Percentiles rank a stretch among this genome's conserved stretches.
phyloP scores from a whole-genome alignment of 23 red algal species.

The Agarophyton chilense region DNA sequence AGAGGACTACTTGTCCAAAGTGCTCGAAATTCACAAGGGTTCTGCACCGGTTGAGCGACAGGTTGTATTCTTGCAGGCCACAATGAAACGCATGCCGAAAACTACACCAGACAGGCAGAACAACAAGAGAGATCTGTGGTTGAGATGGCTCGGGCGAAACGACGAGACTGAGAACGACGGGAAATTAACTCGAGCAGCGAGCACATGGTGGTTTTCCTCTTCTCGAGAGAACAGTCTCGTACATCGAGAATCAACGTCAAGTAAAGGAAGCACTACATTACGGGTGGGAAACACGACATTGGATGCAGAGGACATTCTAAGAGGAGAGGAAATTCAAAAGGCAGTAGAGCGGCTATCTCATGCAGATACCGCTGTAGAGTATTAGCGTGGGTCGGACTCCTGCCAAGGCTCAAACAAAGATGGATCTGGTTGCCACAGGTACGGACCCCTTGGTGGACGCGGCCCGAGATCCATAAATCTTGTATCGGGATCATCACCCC shows the following conservation, averaged over 20 bases:
- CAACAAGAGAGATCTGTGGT: background rate
- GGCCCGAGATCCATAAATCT: conserved; percentile 36
- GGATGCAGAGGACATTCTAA: conserved; percentile 18
- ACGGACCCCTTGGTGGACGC: conserved; percentile 12
- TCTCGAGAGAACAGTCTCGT: conserved; percentile 8
- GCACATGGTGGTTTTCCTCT: conserved; percentile 24
- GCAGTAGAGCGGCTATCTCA: background rate
- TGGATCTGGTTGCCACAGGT: conserved; percentile 59
- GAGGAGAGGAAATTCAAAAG: conserved; percentile 11
- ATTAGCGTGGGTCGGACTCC: background rate
- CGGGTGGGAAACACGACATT: conserved; percentile 10
- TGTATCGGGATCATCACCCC: conserved; percentile 62
- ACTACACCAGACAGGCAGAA: background rate
- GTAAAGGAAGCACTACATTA: background rate
- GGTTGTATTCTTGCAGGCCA: background rate
- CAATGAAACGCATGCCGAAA: conserved; percentile 11
- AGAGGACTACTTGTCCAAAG: conserved; percentile 33
- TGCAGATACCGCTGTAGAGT: conserved; percentile 18
- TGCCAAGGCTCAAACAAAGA: conserved; percentile 41
- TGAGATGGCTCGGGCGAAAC: conserved; percentile 2
- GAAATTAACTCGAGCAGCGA: conserved; percentile 11
- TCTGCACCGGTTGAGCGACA: conserved; percentile 13
- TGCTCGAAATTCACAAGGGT: conserved; percentile 7
- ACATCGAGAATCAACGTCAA: background rate
- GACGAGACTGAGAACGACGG: background rate